Conservation (phyloP, 257 asterid species). For the Salvia splendens region DNA sequence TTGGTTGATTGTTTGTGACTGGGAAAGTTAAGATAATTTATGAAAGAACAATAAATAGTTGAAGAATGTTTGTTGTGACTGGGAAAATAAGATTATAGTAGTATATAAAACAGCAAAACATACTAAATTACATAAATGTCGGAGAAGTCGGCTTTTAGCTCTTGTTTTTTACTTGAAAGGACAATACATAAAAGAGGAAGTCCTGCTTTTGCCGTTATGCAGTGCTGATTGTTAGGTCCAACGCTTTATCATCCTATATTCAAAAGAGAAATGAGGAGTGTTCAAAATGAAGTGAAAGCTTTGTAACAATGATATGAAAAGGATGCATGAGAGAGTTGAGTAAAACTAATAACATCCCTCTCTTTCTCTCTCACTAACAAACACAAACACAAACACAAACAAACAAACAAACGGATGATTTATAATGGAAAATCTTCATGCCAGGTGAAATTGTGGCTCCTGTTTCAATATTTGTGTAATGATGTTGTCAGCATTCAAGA, state of each 20-base stretch:
- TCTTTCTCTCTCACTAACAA: too few relatives aligned
- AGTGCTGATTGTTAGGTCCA: conserved; percentile 32
- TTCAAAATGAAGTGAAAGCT: neutral
- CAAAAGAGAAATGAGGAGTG: neutral
- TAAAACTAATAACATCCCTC: neutral
- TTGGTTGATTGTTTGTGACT: neutral
- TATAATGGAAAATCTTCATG: too few relatives aligned
- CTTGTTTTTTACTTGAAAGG: conserved; percentile 38
- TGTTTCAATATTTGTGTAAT: neutral
- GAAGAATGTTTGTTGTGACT: too few relatives aligned
- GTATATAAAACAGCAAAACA: too few relatives aligned
- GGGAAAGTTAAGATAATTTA: neutral
- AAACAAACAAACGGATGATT: too few relatives aligned
- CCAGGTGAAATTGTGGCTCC: too few relatives aligned
- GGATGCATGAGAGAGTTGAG: neutral
- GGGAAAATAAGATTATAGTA: too few relatives aligned
- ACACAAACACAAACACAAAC: too few relatives aligned
- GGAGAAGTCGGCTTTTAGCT: conserved; percentile 35
- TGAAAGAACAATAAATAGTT: neutral
- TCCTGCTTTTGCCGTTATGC: conserved; percentile 31
- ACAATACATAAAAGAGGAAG: conserved; percentile 30
- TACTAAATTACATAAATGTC: too few relatives aligned
- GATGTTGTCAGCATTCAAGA: neutral
- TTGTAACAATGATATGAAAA: neutral
- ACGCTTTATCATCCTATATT: conserved; percentile 14